Base-by-base conservation (phyloP, 306 rosid species). In the Crataegus laevigata region DNA sequence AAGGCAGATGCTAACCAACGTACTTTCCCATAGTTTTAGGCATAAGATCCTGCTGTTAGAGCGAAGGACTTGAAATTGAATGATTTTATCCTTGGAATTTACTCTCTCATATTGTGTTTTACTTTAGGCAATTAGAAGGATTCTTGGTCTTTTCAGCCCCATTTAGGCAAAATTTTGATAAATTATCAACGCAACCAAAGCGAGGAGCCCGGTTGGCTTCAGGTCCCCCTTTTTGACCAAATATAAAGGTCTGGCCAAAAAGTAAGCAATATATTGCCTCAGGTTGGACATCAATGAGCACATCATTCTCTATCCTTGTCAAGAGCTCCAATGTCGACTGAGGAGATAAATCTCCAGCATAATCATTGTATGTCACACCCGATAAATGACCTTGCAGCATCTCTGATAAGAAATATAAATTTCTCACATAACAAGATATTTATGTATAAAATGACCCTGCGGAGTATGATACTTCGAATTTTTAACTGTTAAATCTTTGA, bases 261-360 rank as follows among this genome's bases (percentile, higher is more conserved):
- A 32, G 57, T 76, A 77, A 76, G 81, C 79, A 78, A 66, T 72
- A 78, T 75, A 96, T 87, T 86, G 87, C 98, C 97, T 94, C 97
- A 4, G 84, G 79, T 60, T 96, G 91, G 82, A 91, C 78, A 82
- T 94, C 98, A 79, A 91, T 75, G 73, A 94, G 96, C 68, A 87
- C 86, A 78, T 88, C 89, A 71, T 89, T 84, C 65, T 75, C 83
- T 69, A 86, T 88, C 82, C 85, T 93, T 12, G 82, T 72, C 94
- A 94, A 82, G 73, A 91, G 84, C 76, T 89, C 91, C 51, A 90
- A 82, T 78, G 98, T 88, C 36, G 77, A 68, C 85, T 91, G 66
- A 58, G 98, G 93, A 74, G 98, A 77, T 79, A 94, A 86, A 86
- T 91, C 96, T 72, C 98, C 98, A 10, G 98, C 74, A 66, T 90